phyloP scores from a whole-genome alignment of 305 asterid genomes.

The Solanum hybrid region DNA sequence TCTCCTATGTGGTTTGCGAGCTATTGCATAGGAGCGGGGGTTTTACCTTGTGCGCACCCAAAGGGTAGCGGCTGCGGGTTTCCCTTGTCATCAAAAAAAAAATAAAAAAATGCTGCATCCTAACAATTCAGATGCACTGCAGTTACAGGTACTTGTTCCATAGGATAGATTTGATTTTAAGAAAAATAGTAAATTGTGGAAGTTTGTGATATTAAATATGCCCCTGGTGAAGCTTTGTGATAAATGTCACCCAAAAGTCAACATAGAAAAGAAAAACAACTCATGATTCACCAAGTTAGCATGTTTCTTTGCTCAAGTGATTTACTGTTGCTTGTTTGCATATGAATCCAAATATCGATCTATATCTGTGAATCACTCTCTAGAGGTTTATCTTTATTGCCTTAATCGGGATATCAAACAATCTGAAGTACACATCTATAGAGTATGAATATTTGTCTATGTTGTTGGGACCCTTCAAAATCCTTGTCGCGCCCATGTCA shows the following conservation, averaged over 20 bases:
- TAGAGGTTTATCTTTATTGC: not conserved
- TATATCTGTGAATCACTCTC: not conserved
- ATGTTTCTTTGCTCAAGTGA: not conserved
- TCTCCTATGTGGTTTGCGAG: no score
- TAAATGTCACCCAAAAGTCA: not conserved
- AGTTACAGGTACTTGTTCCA: not conserved
- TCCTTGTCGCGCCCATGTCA: not conserved
- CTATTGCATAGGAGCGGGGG: no score
- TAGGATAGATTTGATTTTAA: not conserved
- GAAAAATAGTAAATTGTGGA: not conserved
- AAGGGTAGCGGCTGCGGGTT: no score
- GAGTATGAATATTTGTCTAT: conserved; percentile 53
- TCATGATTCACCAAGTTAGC: not conserved
- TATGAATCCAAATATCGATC: not conserved
- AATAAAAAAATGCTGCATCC: not conserved
- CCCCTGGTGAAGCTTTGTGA: not conserved
- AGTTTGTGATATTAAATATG: not conserved
- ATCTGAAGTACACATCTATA: conserved; percentile 9
- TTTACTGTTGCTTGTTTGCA: not conserved
- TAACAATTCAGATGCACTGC: not conserved
- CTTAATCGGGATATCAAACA: not conserved
- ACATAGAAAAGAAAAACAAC: not conserved
- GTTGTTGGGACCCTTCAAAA: not conserved
- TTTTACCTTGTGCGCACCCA: no score
- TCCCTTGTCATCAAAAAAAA: no score